phyloP scores from a whole-genome alignment of 805 yeast species.

The Torulaspora gathmanii region DNA sequence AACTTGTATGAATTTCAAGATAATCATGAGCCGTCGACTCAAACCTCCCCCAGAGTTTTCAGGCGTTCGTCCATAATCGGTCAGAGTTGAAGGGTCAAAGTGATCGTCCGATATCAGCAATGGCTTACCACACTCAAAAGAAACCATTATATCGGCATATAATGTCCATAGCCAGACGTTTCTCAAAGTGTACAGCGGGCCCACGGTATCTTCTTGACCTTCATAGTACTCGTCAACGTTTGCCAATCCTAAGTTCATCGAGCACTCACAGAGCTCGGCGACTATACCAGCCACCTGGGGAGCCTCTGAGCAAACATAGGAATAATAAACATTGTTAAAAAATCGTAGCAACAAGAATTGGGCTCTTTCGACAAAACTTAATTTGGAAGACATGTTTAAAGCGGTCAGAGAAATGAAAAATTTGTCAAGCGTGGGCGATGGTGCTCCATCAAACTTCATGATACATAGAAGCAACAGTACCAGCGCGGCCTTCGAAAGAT shows the following conservation, averaged over 20 bases:
- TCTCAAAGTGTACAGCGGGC: slow-evolving; percentile 16
- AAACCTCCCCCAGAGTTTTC: neutral
- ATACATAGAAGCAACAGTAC: slow-evolving; percentile 21
- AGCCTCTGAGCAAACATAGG: slow-evolving; percentile 20
- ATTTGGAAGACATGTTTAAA: slow-evolving; percentile 18
- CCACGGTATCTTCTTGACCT: slow-evolving; percentile 13
- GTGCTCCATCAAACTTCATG: slow-evolving; percentile 13
- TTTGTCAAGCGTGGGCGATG: slow-evolving; percentile 19
- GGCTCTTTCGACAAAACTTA: slow-evolving; percentile 27
- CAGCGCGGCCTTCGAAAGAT: slow-evolving; percentile 26
- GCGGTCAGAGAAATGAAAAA: slow-evolving; percentile 23
- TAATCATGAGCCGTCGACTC: slow-evolving; percentile 8
- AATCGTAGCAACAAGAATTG: slow-evolving; percentile 29
- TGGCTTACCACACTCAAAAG: slow-evolving; percentile 33
- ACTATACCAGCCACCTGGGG: slow-evolving; percentile 23
- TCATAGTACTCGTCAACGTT: slow-evolving; percentile 23
- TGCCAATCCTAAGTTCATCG: slow-evolving; percentile 25
- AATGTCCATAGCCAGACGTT: slow-evolving; percentile 26
- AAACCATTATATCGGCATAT: slow-evolving; percentile 24
- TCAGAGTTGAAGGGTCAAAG: slow-evolving; percentile 10
- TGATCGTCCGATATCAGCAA: slow-evolving; percentile 19
- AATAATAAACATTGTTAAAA: slow-evolving; percentile 16
- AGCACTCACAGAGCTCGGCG: slow-evolving; percentile 19
- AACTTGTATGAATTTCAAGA: slow-evolving; percentile 15
- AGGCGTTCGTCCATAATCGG: neutral